Evolutionary conservation across 805 yeast genomes (phyloP).

Genomic region (Lipomyces yamanashiensis): DNA sequence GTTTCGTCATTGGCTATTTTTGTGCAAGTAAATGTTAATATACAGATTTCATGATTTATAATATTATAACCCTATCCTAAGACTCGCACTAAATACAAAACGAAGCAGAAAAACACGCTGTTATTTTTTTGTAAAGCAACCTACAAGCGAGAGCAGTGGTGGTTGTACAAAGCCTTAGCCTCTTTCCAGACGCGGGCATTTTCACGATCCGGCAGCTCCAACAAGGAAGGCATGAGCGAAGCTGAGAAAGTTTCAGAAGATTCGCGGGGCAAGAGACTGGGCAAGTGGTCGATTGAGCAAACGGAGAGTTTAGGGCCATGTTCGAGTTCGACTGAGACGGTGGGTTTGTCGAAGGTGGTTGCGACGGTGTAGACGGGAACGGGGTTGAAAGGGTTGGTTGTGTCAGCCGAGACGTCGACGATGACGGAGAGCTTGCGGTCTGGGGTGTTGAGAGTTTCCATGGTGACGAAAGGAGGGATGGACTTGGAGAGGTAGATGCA

Average conservation of each 20-base stretch:
- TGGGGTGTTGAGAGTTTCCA: slow-evolving; percentile 64
- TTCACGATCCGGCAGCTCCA: slow-evolving; percentile 79
- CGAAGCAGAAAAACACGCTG: not conserved
- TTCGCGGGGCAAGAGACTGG: slow-evolving; percentile 94
- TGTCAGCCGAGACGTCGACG: slow-evolving; percentile 98
- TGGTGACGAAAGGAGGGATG: slow-evolving; percentile 87
- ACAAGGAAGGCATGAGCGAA: slow-evolving; percentile 87
- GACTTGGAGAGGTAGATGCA: slow-evolving; percentile 94
- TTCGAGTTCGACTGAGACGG: slow-evolving; percentile 84
- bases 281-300: slow-evolving; percentile 94
- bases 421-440: slow-evolving; percentile 84
- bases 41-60: not conserved
- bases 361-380: slow-evolving; percentile 90
- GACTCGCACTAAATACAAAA: not conserved
- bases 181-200: slow-evolving; percentile 89
- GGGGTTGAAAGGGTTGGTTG: slow-evolving; percentile 98
- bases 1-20: not conserved
- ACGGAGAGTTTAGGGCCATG: slow-evolving; percentile 77
- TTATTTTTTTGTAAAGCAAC: not conserved
- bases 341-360: slow-evolving; percentile 89
- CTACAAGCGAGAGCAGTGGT: slow-evolving; percentile 70
- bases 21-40: not conserved
- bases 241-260: slow-evolving; percentile 88
- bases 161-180: slow-evolving; percentile 81
- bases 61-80: no score